Percentiles rank a stretch among this genome's conserved stretches.
phyloP scores from a whole-genome alignment of 2,329 filamentous ascomycete genomes.

The Pseudogymnoascus sp. region DNA sequence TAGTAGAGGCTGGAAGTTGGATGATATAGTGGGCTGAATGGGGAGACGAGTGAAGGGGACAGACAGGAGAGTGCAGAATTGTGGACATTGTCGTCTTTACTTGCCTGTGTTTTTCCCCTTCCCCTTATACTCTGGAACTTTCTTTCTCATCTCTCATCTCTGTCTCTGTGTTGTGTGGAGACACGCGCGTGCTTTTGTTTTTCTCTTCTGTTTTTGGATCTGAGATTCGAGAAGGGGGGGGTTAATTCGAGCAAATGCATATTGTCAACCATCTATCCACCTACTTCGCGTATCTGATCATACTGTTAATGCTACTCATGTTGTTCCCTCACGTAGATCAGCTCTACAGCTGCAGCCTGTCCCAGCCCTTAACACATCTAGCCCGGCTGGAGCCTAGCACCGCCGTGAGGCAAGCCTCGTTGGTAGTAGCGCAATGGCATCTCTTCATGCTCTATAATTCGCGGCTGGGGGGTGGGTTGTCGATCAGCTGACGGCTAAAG shows the following conservation, averaged over 20 bases:
- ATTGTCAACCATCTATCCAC: neutral
- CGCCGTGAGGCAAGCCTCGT: too few species aligned
- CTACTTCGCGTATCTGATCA: neutral
- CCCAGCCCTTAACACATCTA: too few species aligned
- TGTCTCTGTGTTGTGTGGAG: neutral
- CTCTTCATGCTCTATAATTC: too few species aligned
- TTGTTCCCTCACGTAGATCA: too few species aligned
- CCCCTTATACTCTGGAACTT: neutral
- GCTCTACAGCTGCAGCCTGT: too few species aligned
- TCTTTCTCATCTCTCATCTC: neutral
- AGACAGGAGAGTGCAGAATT: neutral
- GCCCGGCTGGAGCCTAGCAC: too few species aligned
- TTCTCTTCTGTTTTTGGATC: neutral
- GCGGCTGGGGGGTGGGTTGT: too few species aligned
- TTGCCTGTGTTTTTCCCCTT: neutral
- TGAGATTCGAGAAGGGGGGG: constrained; percentile 1
- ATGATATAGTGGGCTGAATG: neutral
- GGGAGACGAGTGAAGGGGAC: neutral
- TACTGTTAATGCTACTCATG: too few species aligned
- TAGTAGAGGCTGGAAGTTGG: neutral
- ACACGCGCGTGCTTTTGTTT: neutral
- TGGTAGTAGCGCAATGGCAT: too few species aligned
- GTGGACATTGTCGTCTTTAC: neutral
- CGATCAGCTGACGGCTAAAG: too few species aligned
- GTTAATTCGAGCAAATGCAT: constrained; percentile 2